Evolutionary conservation across 805 yeast genomes (phyloP).

Genomic region (Pichia cephalocereana): DNA sequence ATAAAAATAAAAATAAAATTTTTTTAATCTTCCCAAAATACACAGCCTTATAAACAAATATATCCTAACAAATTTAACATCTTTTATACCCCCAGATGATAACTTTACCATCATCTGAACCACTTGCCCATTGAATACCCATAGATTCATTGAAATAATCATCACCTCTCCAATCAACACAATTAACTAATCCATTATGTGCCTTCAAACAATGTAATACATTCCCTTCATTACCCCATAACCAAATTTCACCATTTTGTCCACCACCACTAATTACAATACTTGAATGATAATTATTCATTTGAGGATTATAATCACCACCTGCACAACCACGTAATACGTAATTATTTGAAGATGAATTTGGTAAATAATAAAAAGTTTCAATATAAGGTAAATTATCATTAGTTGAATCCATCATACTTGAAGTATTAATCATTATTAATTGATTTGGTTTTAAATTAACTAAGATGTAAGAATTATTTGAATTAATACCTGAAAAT

Average conservation of each 20-base stretch:
- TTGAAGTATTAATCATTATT: slow-evolving; percentile 7
- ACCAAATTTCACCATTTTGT: slow-evolving; percentile 10
- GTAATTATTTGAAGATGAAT: slow-evolving; percentile 7
- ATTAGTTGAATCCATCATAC: not conserved
- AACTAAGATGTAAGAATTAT: slow-evolving; percentile 4
- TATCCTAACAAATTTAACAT: too few species aligned
- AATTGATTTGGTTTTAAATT: slow-evolving; percentile 10
- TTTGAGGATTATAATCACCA: not conserved
- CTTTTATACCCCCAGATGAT: slow-evolving; percentile 9
- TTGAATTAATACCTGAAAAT: slow-evolving; percentile 1
- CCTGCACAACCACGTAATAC: slow-evolving; percentile 13
- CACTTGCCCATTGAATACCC: slow-evolving; percentile 11
- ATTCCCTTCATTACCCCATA: slow-evolving; percentile 12
- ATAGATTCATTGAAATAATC: not conserved
- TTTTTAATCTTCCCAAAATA: not conserved
- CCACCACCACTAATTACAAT: slow-evolving; percentile 10
- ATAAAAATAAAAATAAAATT: not conserved
- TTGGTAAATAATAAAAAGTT: slow-evolving; percentile 8
- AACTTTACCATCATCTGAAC: slow-evolving; percentile 10
- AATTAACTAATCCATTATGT: slow-evolving; percentile 10
- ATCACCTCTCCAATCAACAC: slow-evolving; percentile 9
- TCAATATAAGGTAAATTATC: slow-evolving; percentile 9
- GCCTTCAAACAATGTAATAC: slow-evolving; percentile 7
- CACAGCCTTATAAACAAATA: not conserved
- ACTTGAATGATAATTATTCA: not conserved